Conservation (phyloP, 108 stramenopile genomes). For the Pseudonitzschia delicatissima region DNA sequence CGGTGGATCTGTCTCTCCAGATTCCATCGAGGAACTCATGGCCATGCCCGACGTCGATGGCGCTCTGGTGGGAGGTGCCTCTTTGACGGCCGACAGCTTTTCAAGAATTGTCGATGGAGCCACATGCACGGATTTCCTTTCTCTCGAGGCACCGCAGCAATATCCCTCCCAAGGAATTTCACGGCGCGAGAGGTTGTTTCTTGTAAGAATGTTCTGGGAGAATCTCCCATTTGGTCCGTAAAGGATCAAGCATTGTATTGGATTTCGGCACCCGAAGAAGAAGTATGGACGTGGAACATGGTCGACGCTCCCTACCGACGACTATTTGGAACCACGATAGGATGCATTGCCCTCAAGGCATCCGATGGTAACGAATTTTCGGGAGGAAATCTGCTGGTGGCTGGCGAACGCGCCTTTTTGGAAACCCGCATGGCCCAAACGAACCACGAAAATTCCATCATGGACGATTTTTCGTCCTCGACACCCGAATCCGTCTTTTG, state of each 20-base stretch:
- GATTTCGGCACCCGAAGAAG: constrained; percentile 68
- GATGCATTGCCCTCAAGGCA: constrained; percentile 48
- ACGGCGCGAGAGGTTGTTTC: constrained; percentile 39
- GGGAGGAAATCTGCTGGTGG: constrained; percentile 28
- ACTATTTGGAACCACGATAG: constrained; percentile 51
- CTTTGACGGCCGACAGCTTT: constrained; percentile 74
- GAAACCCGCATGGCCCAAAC: constrained; percentile 28
- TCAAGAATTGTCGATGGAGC: constrained; percentile 70
- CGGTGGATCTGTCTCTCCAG: constrained; percentile 77
- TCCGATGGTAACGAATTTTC: not conserved
- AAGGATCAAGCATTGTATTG: constrained; percentile 58
- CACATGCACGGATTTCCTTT: not conserved
- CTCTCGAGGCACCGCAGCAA: constrained; percentile 15
- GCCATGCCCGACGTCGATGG: constrained; percentile 83
- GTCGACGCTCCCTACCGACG: constrained; percentile 49
- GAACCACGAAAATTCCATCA: constrained; percentile 32
- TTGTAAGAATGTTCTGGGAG: constrained; percentile 62
- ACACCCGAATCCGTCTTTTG: constrained; percentile 25
- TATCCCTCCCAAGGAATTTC: constrained; percentile 23
- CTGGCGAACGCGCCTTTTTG: constrained; percentile 52
- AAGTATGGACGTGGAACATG: constrained; percentile 64
- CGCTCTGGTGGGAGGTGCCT: constrained; percentile 76
- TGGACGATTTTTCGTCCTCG: constrained; percentile 8
- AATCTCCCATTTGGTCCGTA: constrained; percentile 62
- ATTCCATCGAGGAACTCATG: constrained; percentile 66